A percentile compares a stretch with the other conserved stretches of the same genome.
phyloP scores from a whole-genome alignment of 108 stramenopile species.

The Nitzschia sp. region DNA sequence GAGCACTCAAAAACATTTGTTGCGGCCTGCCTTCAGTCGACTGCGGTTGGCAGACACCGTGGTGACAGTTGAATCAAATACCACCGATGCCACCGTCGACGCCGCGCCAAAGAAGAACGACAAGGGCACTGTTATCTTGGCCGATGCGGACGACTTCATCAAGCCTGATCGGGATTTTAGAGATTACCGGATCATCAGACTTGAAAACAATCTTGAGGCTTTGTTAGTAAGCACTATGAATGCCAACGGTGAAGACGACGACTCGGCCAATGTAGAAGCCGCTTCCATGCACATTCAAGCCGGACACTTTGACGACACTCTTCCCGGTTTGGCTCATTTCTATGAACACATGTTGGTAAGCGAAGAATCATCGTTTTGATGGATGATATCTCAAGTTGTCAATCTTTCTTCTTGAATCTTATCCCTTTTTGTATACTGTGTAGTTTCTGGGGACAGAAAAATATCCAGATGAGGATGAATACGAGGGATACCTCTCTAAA shows the following conservation, averaged over 20 bases:
- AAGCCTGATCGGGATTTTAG: slow-evolving; percentile 73
- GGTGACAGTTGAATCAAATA: not conserved
- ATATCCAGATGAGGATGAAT: slow-evolving; percentile 92
- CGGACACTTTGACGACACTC: slow-evolving; percentile 81
- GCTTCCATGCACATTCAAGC: slow-evolving; percentile 81
- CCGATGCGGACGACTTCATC: slow-evolving; percentile 59
- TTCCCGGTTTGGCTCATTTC: slow-evolving; percentile 85
- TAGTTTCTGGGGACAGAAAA: slow-evolving; percentile 93
- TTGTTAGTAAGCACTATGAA: slow-evolving; percentile 60
- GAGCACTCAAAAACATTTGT: not conserved
- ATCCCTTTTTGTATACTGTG: slow-evolving; percentile 12
- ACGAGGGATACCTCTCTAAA: slow-evolving; percentile 77
- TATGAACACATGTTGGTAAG: slow-evolving; percentile 89
- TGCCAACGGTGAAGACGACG: slow-evolving; percentile 4
- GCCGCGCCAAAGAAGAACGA: not conserved
- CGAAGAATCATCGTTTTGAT: not conserved
- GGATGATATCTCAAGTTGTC: not conserved
- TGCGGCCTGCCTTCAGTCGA: not conserved
- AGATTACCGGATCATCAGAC: slow-evolving; percentile 58
- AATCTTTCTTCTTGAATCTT: not conserved
- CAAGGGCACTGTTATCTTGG: slow-evolving; percentile 38
- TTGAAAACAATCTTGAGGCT: slow-evolving; percentile 69
- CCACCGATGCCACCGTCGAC: not conserved
- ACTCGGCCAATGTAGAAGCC: slow-evolving; percentile 62
- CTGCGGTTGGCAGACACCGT: not conserved